Percentiles rank a stretch among this genome's conserved stretches.
phyloP scores from a whole-genome alignment of 192 early-diverging fungal species.

The Coemansia biformis region DNA sequence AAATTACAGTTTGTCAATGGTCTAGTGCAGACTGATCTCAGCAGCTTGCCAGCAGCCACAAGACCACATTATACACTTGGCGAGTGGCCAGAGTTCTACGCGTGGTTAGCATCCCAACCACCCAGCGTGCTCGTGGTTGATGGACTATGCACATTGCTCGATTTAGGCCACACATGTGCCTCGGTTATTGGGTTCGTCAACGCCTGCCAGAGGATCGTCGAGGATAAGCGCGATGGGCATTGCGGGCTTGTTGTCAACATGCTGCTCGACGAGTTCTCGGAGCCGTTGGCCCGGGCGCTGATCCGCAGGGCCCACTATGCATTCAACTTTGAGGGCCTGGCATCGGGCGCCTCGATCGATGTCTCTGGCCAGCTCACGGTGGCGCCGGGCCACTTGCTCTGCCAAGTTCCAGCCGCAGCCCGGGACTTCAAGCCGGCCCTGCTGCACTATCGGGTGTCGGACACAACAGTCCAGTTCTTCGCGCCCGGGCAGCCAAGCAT shows the following conservation, averaged over 20 bases:
- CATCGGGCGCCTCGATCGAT: slow-evolving; percentile 29
- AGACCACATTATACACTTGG: slow-evolving; percentile 20
- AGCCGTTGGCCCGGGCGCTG: slow-evolving; percentile 13
- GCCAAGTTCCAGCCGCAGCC: slow-evolving; percentile 11
- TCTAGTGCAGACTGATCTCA: background rate
- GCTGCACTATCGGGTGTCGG: slow-evolving; percentile 32
- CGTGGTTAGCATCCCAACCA: slow-evolving; percentile 8
- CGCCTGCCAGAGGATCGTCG: slow-evolving; percentile 24
- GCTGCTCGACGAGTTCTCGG: slow-evolving; percentile 27
- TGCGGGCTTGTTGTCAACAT: slow-evolving; percentile 6
- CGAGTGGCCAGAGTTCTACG: slow-evolving; percentile 24
- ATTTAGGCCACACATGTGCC: slow-evolving; percentile 9
- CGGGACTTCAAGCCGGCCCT: slow-evolving; percentile 24
- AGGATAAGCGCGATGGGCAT: background rate
- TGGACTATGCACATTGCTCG: slow-evolving; percentile 28
- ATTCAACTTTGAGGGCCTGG: slow-evolving; percentile 24
- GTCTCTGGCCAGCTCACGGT: slow-evolving; percentile 42
- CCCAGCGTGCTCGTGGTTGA: slow-evolving; percentile 18
- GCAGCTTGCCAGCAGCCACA: slow-evolving; percentile 11
- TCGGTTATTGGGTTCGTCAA: slow-evolving; percentile 9
- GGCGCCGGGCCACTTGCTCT: slow-evolving; percentile 30
- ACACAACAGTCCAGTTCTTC: slow-evolving; percentile 39
- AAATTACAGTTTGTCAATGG: slow-evolving; percentile 28
- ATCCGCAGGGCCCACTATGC: slow-evolving; percentile 25
- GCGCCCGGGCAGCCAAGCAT: slow-evolving; percentile 44